Evolutionary conservation across 495 filamentous ascomycete species (phyloP), one percentile per base, ranked within the genome.

Genomic region (Barbatosphaeria neglecta): DNA sequence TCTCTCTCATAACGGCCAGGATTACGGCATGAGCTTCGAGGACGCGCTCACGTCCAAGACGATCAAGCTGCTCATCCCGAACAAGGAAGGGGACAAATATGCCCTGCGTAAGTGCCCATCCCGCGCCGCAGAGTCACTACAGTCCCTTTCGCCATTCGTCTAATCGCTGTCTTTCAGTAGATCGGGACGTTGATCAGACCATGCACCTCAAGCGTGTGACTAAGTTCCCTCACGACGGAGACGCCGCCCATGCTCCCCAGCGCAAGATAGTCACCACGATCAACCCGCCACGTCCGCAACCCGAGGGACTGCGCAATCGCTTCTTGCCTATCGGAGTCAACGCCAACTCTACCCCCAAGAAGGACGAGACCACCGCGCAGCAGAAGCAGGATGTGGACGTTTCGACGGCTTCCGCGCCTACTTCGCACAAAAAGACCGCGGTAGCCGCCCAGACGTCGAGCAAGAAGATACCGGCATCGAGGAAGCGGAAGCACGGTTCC

Each of bases 61-160:
- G 2, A 69, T 73, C 41, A 66, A 66, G 39, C 54, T 74, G 3
- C 48, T 73, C 13, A 65, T 74, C 16, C 69, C 70, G 6, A 64
- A 54, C 37, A 55, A 60, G 33, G 50, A 53, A 10, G 68, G 67
- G 1, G 54, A 61, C 38, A 67, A 59, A n/a, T 74, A 72, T 37
- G 53, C 63, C 38, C 45, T 58, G 15, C 25, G 69, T 70, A 59
- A 55, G 67, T 61, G 6, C 8, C 17, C 16, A n/a, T n/a, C n/a
- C n/a, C n/a, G n/a, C n/a, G n/a, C n/a, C n/a, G n/a, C n/a, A n/a
- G n/a, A n/a, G n/a, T n/a, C n/a, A n/a, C n/a, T n/a, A n/a, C n/a
- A n/a, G n/a, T n/a, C n/a, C n/a, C n/a, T n/a, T n/a, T n/a, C n/a
- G n/a, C n/a, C n/a, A n/a, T n/a, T n/a, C n/a, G 13, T 16, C 39